phyloP scores from a whole-genome alignment of 2,329 filamentous ascomycete species.

The Didymella sp. region DNA sequence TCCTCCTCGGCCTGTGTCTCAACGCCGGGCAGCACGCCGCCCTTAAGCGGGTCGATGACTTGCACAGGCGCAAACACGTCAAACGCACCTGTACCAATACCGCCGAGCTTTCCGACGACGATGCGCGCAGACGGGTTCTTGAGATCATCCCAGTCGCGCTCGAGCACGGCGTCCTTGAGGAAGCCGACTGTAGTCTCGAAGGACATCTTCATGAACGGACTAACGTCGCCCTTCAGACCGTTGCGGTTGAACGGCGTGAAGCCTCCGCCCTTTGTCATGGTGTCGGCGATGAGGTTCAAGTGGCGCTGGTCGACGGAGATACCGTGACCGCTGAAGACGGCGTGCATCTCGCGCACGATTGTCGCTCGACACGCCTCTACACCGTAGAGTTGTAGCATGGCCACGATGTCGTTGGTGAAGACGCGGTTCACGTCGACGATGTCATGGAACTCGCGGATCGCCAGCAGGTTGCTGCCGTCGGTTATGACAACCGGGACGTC shows the following conservation, averaged over 20 bases:
- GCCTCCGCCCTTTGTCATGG: slow-evolving; percentile 92
- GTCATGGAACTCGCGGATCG: slow-evolving; percentile 87
- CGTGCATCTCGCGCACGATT: slow-evolving; percentile 84
- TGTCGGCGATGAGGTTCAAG: slow-evolving; percentile 93
- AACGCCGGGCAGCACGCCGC: slow-evolving; percentile 20
- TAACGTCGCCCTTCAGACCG: slow-evolving; percentile 82
- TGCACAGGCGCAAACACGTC: slow-evolving; percentile 69
- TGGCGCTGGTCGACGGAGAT: slow-evolving; percentile 93
- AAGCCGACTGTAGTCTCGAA: slow-evolving; percentile 97
- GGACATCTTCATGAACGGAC: slow-evolving; percentile 97
- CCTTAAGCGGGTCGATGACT: slow-evolving; percentile 40
- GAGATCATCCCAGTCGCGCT: slow-evolving; percentile 89
- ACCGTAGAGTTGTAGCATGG: slow-evolving; percentile 84
- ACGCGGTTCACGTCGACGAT: slow-evolving; percentile 86
- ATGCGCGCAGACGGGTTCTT: slow-evolving; percentile 85
- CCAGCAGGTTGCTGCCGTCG: slow-evolving; percentile 83
- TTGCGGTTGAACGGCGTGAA: slow-evolving; percentile 94
- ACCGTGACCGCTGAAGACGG: slow-evolving; percentile 87
- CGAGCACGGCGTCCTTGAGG: slow-evolving; percentile 88
- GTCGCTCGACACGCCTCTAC: slow-evolving; percentile 89
- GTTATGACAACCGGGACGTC: slow-evolving; percentile 68
- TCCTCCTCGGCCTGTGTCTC: slow-evolving; percentile 25
- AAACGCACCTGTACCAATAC: slow-evolving; percentile 88
- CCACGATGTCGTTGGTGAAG: slow-evolving; percentile 89
- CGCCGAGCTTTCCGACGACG: slow-evolving; percentile 82